Base-by-base conservation (phyloP, 2,329 filamentous ascomycete genomes). In the Pyricularia pennisetigena region DNA sequence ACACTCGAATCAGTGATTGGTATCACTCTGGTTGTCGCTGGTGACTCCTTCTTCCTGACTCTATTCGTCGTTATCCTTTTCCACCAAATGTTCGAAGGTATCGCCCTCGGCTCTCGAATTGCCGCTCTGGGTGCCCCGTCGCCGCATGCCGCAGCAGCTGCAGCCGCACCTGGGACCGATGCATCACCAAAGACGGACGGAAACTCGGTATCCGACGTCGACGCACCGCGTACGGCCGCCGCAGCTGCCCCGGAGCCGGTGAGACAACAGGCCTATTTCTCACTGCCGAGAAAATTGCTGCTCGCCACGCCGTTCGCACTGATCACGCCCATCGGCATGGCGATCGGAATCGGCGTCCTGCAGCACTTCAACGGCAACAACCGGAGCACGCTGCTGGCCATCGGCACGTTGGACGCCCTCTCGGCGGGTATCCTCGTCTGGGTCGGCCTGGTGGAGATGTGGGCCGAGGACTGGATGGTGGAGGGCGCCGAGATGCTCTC, bases 361-460 rank as follows among this genome's bases (percentile, higher is more conserved):
- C 78, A 88, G 54, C 76, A 81, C 9, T 93, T 93, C 78, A 93
- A 94, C 72, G 90, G 90, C 4, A 92, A 91, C 72, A 85, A 91
- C 72, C 84, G 82, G 3, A 81, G 82, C 1, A 93, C 90, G 0
- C 81, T 93, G 59, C 77, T 93, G 62, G 88, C 90, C 2, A 86
- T 93, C 49, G 91, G 90, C 0, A 92, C 90, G 0, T 80, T 94
- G 1, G 88, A 94, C 75, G 89, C 90, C 6, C 74, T 93, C 10
- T 91, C 87, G 0, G 90, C 91, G 0, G 91, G 91, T 30, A 91
- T 94, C 63, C 81, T 94, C 35, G 79, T 90, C n/a, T 94, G 91
- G 90, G 90, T 93, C 1, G 89, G 90, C 1, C 78, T 93, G 1
- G 90, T 93, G 0, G 90, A 93, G 79, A 93, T 94, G 90, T 89